Conservation (phyloP, 2,329 filamentous ascomycete genomes). For the Trichoderma sp. region DNA sequence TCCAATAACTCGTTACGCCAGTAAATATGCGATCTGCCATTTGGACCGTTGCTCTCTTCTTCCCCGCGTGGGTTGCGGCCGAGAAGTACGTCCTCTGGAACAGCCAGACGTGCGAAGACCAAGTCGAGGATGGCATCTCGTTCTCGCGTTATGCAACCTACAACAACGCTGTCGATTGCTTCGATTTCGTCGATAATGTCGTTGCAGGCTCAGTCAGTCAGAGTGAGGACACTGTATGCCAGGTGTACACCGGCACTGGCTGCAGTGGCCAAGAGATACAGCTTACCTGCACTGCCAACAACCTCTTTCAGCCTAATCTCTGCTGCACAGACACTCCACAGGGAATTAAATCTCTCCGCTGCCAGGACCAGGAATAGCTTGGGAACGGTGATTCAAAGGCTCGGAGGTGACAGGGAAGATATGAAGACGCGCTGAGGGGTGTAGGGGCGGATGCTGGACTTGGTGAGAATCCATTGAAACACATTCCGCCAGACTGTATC, state of each 20-base stretch:
- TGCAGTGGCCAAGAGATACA: neutral
- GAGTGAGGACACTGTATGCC: neutral
- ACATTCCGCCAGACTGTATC: neutral
- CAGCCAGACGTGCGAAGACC: neutral
- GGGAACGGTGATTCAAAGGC: neutral
- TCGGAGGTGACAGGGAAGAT: neutral
- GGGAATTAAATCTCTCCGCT: neutral
- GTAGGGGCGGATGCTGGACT: neutral
- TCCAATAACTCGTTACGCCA: neutral
- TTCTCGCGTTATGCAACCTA: neutral
- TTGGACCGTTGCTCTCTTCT: neutral
- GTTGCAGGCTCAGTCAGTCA: neutral
- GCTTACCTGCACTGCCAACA: neutral
- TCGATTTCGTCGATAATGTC: neutral
- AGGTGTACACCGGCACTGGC: neutral
- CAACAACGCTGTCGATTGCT: neutral
- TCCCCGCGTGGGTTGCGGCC: neutral
- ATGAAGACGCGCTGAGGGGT: neutral
- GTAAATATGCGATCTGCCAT: neutral
- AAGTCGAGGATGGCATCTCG: neutral
- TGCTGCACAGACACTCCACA: neutral
- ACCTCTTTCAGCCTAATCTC: neutral
- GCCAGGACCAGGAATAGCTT: neutral
- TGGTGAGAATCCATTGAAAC: neutral
- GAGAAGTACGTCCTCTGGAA: neutral